Conservation (phyloP, 164 flowering plant genomes). For the Litsea cubeba region DNA sequence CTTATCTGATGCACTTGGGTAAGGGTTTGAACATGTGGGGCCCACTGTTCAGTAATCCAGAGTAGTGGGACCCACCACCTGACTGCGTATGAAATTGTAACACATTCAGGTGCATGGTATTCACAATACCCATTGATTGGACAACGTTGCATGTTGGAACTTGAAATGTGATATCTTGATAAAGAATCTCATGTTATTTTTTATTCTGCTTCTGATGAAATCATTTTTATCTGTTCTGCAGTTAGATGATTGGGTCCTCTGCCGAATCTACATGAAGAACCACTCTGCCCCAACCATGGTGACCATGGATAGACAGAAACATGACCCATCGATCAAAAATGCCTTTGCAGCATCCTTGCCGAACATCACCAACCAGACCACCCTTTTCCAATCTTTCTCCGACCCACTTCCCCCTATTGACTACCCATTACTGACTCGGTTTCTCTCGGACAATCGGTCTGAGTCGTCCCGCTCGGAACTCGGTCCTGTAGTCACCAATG, state of each 20-base stretch:
- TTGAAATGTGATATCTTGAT: too few species aligned
- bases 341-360: neutral
- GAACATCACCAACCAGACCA: neutral
- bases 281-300: slow-evolving; percentile 4
- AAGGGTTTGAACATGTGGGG: neutral
- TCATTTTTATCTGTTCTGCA: neutral
- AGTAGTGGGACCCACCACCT: neutral
- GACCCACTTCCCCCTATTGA: slow-evolving; percentile 7
- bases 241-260: slow-evolving; percentile 48
- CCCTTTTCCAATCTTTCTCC: slow-evolving; percentile 9
- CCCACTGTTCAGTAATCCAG: neutral
- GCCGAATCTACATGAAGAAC: slow-evolving; percentile 46
- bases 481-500: neutral
- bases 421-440: slow-evolving; percentile 5
- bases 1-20: neutral
- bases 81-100: too few species aligned
- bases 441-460: slow-evolving; percentile 6
- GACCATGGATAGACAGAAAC: neutral
- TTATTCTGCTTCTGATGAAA: neutral
- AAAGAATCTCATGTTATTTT: neutral
- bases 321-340: neutral
- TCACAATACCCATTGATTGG: neutral
- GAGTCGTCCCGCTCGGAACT: neutral
- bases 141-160: neutral
- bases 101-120: neutral